Percentiles rank a stretch among this genome's conserved stretches.
These are phyloP conservation scores for Endotrypanum monterogeii DNA, from an alignment of 208 protist species.

Conservation along the genomic window DNA sequence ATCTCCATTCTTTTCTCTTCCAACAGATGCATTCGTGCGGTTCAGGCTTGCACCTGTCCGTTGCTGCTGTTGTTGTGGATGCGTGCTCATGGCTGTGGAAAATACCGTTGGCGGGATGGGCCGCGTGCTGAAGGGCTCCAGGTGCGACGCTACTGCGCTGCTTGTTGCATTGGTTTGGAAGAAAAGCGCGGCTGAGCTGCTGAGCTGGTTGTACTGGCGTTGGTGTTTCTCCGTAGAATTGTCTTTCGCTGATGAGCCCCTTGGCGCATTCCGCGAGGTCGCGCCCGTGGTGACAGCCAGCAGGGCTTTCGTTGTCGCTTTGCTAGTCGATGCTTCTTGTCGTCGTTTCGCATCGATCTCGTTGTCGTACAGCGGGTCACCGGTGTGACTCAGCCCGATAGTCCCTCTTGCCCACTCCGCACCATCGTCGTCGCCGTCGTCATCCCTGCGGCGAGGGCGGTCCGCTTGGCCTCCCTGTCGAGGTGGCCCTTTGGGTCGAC, in stretches of 20 bases:
- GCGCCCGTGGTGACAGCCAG: background rate
- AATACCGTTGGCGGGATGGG: conserved; percentile 8
- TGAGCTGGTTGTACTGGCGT: background rate
- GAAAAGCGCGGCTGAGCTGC: conserved; percentile 2
- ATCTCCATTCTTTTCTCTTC: background rate
- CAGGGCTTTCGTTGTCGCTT: conserved; percentile 1
- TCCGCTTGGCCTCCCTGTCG: background rate
- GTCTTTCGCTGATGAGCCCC: background rate
- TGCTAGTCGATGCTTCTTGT: background rate
- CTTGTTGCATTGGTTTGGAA: conserved; percentile 15
- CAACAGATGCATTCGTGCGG: background rate
- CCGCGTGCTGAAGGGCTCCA: conserved; percentile 34
- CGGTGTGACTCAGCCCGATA: conserved; percentile 29
- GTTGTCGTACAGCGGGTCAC: conserved; percentile 32
- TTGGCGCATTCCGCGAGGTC: background rate
- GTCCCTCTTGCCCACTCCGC: conserved; percentile 22
- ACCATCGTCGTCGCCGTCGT: conserved; percentile 8
- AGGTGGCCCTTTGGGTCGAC: conserved; percentile 1
- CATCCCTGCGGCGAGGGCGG: conserved; percentile 6
- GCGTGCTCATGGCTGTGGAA: background rate
- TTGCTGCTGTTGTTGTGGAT: conserved; percentile 1
- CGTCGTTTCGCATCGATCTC: conserved; percentile 24
- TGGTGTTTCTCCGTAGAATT: background rate
- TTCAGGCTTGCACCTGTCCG: background rate
- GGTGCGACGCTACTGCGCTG: background rate